Base-by-base conservation (phyloP, 2,329 filamentous ascomycete species). In the Tolypocladium nubicola region DNA sequence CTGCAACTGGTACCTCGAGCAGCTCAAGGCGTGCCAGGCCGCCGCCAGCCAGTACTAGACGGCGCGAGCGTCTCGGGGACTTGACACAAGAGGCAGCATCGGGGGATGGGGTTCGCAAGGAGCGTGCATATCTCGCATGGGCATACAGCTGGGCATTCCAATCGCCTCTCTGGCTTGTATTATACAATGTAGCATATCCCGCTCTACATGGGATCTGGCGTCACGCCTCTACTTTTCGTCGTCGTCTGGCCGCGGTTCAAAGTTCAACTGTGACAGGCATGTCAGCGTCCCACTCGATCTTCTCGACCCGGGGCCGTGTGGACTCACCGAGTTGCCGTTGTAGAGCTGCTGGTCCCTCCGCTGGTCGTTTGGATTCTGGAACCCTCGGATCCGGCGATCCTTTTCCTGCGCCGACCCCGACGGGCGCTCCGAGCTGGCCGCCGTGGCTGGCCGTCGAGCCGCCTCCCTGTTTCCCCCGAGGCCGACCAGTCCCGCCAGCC, bases 1-100 rank as follows among this genome's bases (percentile, higher is more conserved):
- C 71, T 99, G 94, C 79, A 88, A 89, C 65, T 99, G 93, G 92
- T 99, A 99, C 75, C 78, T 99, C 67, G 94, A 99, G 74, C 93
- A 99, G 83, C 81, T 99, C 75, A 93, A 92, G 81, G 88, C 89
- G 57, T 93, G 89, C 81, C 89, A 93, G 79, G 77, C 83, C 63
- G 88, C 89, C 65, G 86, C 89, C 57, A 84, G 79, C 74, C 84
- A 78, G 66, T 89, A 90, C 76, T 90, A 84, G 71, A 47, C 30
- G 6, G 3, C 13, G 53, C 2, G 37, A 30, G 19, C 4, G 8
- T 35, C 16, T n/a, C 13, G 37, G 26, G 13, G 21, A 37, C 7
- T 47, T 8, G 45, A 33, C 5, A 26, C 4, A n/a, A 45, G 39
- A 47, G 41, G 21, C 26, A 14, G 14, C 41, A 21, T n/a, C 41